Base-by-base conservation (phyloP, 2,329 filamentous ascomycete genomes). In the Cercospora brassicicola region DNA sequence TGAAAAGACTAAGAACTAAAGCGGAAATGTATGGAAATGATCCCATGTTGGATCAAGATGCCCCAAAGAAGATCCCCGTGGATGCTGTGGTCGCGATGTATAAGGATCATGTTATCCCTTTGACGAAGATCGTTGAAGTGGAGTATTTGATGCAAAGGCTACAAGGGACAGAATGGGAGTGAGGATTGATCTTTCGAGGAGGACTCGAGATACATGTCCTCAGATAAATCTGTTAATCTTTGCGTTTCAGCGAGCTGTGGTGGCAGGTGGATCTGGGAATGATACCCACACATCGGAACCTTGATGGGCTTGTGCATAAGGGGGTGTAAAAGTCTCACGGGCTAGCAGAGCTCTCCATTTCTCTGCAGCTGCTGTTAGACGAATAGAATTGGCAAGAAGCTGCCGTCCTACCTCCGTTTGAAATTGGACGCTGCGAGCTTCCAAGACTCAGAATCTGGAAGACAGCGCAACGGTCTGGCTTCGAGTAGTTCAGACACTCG, bases 61-160 rank as follows among this genome's bases (percentile, higher is more conserved):
- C 69, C 15, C 83, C 84, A 65, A 84, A 84, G 72, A 98, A 98
- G 86, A 96, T 99, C 76, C 89, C 98, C 77, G 92, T 91, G 2
- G 93, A 98, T 69, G 94, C 94, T 0, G 93, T 97, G 26, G 92
- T 96, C 62, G 85, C 86, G 71, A 94, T 96, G 90, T 97, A 97
- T 82, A 88, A 84, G 85, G 88, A 97, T 79, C 92, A 91, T 81
- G 94, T 99, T 69, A 99, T 99, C 74, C 95, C 95, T 0, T 81
- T 98, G 79, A 99, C 95, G n/a, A 99, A 99, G 81, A 91, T 93
- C 71, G 94, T 99, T 48, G 95, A 99, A 84, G 93, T 99, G 9
- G 95, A 99, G 75, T 99, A 99, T 79, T 84, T 99, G 74, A 96
- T 99, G 92, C 93, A 98, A 81, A 87, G 95, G 71, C 83, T 99